phyloP scores from a whole-genome alignment of 2,329 filamentous ascomycete species.

The Incumbomyces delicatus region DNA sequence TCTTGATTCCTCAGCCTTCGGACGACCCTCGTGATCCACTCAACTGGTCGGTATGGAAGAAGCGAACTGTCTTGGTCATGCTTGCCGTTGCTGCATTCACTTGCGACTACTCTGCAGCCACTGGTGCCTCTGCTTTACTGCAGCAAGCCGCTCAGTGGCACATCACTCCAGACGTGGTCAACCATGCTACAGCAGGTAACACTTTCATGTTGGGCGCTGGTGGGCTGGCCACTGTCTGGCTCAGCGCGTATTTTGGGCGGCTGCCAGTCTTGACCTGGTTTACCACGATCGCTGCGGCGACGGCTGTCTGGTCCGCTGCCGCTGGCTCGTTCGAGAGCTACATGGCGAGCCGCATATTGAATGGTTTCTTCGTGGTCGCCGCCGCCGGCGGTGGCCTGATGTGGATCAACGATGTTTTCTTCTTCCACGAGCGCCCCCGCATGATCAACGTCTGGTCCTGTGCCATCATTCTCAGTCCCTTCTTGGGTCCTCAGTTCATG shows the following conservation, averaged over 20 bases:
- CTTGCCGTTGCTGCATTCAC: conserved; percentile 39
- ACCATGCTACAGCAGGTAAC: conserved; percentile 43
- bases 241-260: conserved; percentile 36
- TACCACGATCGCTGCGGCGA: conserved; percentile 22
- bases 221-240: conserved; percentile 32
- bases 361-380: conserved; percentile 39
- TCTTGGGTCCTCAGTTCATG: conserved; percentile 32
- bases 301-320: conserved; percentile 34
- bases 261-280: conserved; percentile 34
- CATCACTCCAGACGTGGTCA: conserved; percentile 40
- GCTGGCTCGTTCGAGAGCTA: conserved; percentile 39
- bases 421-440: conserved; percentile 44
- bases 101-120: conserved; percentile 42
- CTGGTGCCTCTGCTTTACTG: conserved; percentile 35
- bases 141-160: conserved; percentile 40
- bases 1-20: conserved; percentile 46
- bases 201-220: conserved; percentile 40
- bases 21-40: conserved; percentile 44
- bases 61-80: conserved; percentile 41
- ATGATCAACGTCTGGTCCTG: conserved; percentile 32
- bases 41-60: conserved; percentile 44
- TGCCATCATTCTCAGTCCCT: conserved; percentile 31
- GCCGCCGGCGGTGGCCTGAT: conserved; percentile 35
- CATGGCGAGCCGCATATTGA: conserved; percentile 40
- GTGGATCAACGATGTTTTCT: conserved; percentile 50